phyloP scores from a whole-genome alignment of 2,329 filamentous ascomycete genomes.

The Pseudonectria foliicola region DNA sequence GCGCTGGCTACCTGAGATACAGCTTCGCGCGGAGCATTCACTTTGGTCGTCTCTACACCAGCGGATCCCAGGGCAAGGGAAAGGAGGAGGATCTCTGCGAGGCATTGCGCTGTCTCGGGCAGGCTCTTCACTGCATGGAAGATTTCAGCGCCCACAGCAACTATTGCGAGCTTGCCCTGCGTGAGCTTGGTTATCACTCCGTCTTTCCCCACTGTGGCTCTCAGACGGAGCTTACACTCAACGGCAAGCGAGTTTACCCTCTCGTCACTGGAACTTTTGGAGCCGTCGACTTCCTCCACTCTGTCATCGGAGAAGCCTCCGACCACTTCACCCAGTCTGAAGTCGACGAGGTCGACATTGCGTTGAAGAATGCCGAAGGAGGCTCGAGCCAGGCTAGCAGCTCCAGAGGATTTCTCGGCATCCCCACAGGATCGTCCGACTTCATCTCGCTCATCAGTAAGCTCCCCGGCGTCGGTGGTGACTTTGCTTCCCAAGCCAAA shows the following conservation, averaged over 20 bases:
- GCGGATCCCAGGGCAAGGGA: slow-evolving; percentile 51
- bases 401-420: slow-evolving; percentile 35
- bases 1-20: slow-evolving; percentile 73
- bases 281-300: slow-evolving; percentile 78
- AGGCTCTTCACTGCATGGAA: slow-evolving; percentile 71
- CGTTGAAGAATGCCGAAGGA: slow-evolving; percentile 61
- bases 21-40: slow-evolving; percentile 70
- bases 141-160: slow-evolving; percentile 78
- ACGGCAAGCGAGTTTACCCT: slow-evolving; percentile 62
- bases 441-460: slow-evolving; percentile 69
- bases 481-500: slow-evolving; percentile 59
- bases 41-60: slow-evolving; percentile 68
- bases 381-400: slow-evolving; percentile 30
- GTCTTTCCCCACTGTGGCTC: slow-evolving; percentile 73
- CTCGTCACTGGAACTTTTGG: slow-evolving; percentile 70
- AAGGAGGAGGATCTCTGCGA: slow-evolving; percentile 75
- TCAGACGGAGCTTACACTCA: slow-evolving; percentile 54
- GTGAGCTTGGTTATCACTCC: slow-evolving; percentile 71
- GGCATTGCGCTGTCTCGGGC: slow-evolving; percentile 67
- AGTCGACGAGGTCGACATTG: slow-evolving; percentile 71
- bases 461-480: slow-evolving; percentile 62
- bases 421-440: slow-evolving; percentile 35
- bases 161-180: slow-evolving; percentile 70
- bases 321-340: slow-evolving; percentile 83
- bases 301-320: slow-evolving; percentile 67